Evolutionary conservation across 2,329 filamentous ascomycete genomes (phyloP).

Genomic region (Talaromyces sp.): DNA sequence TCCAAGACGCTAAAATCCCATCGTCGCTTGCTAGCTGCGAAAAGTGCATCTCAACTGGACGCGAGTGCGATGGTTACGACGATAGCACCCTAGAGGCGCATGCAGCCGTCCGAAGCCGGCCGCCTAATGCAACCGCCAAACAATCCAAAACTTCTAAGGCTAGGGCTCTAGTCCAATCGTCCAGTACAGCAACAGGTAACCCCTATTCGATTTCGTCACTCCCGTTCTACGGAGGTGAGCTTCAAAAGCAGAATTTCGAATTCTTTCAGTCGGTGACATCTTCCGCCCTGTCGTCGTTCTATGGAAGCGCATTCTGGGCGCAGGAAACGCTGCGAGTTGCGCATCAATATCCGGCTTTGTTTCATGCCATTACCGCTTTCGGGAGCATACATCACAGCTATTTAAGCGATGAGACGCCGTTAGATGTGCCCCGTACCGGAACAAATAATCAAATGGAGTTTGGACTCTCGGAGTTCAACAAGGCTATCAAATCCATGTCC

Average conservation of each 20-base stretch:
- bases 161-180: background rate
- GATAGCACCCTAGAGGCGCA: background rate
- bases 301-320: constrained; percentile 11
- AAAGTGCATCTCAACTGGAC: constrained; percentile 14
- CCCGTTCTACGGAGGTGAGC: constrained; percentile 13
- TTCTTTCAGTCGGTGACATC: constrained; percentile 17
- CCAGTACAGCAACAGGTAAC: background rate
- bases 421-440: background rate
- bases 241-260: constrained; percentile 9
- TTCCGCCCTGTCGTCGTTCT: constrained; percentile 3
- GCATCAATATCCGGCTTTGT: constrained; percentile 17
- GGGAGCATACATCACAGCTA: constrained; percentile 13
- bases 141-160: background rate
- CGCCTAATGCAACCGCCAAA: background rate
- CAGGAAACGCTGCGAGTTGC: constrained; percentile 8
- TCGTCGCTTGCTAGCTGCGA: constrained; percentile 8
- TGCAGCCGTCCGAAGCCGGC: background rate
- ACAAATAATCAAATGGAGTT: constrained; percentile 4
- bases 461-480: constrained; percentile 15
- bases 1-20: background rate
- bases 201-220: background rate
- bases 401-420: constrained; percentile 12
- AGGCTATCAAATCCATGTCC: constrained; percentile 14
- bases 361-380: constrained; percentile 15
- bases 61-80: constrained; percentile 16